Conservation (phyloP, 768 basidiomycete genomes). For the Pleurotus platypus region DNA sequence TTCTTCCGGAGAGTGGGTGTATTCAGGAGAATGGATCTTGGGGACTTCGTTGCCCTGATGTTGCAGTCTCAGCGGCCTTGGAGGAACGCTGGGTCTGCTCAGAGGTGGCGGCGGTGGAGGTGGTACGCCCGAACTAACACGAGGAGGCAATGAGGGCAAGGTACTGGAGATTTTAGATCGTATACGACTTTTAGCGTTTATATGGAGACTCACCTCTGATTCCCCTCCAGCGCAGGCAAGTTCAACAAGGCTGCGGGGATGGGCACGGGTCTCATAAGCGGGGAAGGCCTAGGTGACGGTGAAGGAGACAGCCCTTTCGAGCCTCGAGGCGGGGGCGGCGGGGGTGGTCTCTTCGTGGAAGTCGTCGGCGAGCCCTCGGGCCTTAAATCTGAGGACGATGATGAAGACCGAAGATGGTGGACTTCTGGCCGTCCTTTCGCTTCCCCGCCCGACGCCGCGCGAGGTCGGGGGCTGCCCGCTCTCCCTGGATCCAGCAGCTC, state of each 20-base stretch:
- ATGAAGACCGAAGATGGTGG: conserved; percentile 38
- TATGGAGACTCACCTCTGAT: conserved; percentile 13
- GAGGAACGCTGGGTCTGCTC: conserved; percentile 23
- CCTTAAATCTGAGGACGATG: conserved; percentile 55
- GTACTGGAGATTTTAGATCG: not conserved
- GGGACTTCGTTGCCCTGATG: conserved; percentile 1
- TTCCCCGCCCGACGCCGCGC: conserved; percentile 31
- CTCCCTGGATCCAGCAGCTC: conserved; percentile 19
- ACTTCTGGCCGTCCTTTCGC: conserved; percentile 19
- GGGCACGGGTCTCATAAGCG: conserved; percentile 50
- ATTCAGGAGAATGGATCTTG: conserved; percentile 2
- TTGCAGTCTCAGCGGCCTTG: conserved; percentile 14
- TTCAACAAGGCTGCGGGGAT: conserved; percentile 24
- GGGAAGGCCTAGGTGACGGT: conserved; percentile 41
- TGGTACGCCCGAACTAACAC: conserved; percentile 6
- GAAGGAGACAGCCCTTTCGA: conserved; percentile 29
- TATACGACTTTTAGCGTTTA: conserved; percentile 12
- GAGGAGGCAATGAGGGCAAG: not conserved
- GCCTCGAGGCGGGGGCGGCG: conserved; percentile 48
- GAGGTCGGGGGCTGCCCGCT: conserved; percentile 35
- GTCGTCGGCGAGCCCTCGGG: conserved; percentile 9
- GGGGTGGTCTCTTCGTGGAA: conserved; percentile 52
- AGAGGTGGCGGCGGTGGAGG: conserved; percentile 5
- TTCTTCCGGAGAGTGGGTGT: not conserved
- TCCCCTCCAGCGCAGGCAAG: too few relatives aligned